phyloP scores from a whole-genome alignment of 2,329 filamentous ascomycete genomes.

The Penicillium sp. region DNA sequence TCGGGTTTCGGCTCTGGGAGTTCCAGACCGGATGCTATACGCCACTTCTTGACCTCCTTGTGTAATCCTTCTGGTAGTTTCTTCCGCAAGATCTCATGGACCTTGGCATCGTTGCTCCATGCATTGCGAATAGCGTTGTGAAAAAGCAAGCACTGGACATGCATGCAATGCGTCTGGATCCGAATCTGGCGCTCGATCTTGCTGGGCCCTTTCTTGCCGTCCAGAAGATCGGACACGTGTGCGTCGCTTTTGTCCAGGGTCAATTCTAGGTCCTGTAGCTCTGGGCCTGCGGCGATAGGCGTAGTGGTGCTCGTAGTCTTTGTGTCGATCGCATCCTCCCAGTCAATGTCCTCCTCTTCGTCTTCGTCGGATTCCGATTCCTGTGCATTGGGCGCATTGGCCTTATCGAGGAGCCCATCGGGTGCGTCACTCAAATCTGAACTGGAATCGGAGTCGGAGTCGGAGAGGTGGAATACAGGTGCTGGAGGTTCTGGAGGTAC shows the following conservation, averaged over 20 bases:
- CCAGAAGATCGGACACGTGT: constrained; percentile 58
- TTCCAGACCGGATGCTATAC: constrained; percentile 61
- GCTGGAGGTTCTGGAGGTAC: constrained; percentile 13
- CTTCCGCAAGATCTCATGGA: constrained; percentile 72
- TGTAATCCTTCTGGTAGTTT: constrained; percentile 65
- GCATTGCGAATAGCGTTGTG: constrained; percentile 83
- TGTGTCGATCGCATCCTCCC: constrained; percentile 54
- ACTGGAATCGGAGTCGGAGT: constrained; percentile 30
- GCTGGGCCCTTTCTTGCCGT: constrained; percentile 74
- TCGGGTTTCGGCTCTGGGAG: constrained; percentile 41
- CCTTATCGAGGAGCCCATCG: constrained; percentile 16
- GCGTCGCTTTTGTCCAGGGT: constrained; percentile 58
- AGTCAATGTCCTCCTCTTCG: constrained; percentile 57
- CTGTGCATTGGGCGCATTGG: neutral
- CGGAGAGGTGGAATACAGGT: constrained; percentile 21
- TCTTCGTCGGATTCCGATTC: constrained; percentile 29
- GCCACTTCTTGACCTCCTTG: constrained; percentile 71
- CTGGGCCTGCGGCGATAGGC: constrained; percentile 44
- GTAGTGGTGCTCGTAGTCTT: constrained; percentile 32
- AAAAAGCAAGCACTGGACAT: constrained; percentile 82
- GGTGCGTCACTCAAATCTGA: constrained; percentile 40
- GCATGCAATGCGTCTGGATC: constrained; percentile 75
- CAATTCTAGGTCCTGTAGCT: constrained; percentile 68
- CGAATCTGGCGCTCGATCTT: constrained; percentile 80
- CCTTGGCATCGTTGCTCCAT: constrained; percentile 73